These are phyloP conservation scores for Schwanniomyces sp. DNA, from an alignment of 805 yeast genomes.

Conservation along the genomic window DNA sequence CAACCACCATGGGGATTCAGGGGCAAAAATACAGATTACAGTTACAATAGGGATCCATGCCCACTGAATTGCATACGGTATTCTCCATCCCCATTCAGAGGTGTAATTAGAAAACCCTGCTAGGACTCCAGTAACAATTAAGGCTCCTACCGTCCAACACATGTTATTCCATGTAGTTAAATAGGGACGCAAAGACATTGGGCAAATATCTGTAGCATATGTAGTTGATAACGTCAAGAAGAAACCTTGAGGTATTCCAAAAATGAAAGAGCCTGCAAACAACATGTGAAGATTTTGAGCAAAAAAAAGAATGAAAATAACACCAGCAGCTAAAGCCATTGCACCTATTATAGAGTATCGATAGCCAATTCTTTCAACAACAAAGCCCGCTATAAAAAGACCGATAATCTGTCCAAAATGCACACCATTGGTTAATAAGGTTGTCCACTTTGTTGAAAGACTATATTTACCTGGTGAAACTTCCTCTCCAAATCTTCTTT, in stretches of 20 bases:
- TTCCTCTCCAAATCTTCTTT: slow-evolving; percentile 28
- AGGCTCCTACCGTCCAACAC: slow-evolving; percentile 41
- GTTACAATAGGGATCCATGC: slow-evolving; percentile 35
- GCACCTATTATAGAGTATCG: slow-evolving; percentile 32
- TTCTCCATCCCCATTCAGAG: slow-evolving; percentile 29
- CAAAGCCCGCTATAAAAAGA: slow-evolving; percentile 39
- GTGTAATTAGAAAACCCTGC: slow-evolving; percentile 29
- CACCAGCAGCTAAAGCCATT: slow-evolving; percentile 21
- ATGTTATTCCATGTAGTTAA: slow-evolving; percentile 37
- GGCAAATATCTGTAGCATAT: slow-evolving; percentile 46
- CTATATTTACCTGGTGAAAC: no score
- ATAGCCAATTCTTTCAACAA: slow-evolving; percentile 46
- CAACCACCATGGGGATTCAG: slow-evolving; percentile 50
- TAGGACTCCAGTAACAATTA: slow-evolving; percentile 41
- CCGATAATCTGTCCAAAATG: slow-evolving; percentile 45
- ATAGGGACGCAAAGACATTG: slow-evolving; percentile 39
- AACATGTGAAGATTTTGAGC: slow-evolving; percentile 36
- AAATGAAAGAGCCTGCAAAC: slow-evolving; percentile 41
- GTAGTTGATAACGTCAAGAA: slow-evolving; percentile 39
- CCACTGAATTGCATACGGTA: slow-evolving; percentile 44
- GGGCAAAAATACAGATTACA: slow-evolving; percentile 36
- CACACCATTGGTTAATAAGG: slow-evolving; percentile 35
- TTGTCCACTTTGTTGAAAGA: slow-evolving; percentile 16
- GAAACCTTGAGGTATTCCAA: slow-evolving; percentile 46
- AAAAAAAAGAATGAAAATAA: slow-evolving; percentile 41